Conservation (phyloP, 2,329 filamentous ascomycete genomes). For the Sporothrix phasma region DNA sequence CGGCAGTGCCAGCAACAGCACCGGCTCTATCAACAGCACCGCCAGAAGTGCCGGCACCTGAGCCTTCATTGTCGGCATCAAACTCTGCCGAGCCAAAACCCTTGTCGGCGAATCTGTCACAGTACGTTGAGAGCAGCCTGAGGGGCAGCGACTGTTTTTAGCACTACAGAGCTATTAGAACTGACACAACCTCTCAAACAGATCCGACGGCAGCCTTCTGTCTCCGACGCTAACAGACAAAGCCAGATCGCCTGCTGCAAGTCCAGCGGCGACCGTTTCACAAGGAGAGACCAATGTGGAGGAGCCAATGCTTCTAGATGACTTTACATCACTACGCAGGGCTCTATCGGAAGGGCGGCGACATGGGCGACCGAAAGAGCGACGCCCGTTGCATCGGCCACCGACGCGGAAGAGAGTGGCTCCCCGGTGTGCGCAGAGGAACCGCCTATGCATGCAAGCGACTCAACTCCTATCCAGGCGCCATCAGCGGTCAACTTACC, state of each 20-base stretch:
- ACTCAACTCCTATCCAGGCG: background rate
- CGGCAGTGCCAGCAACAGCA: background rate
- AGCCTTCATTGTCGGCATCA: background rate
- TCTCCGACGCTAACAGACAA: constrained; percentile 57
- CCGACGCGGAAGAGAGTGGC: background rate
- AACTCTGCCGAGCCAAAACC: background rate
- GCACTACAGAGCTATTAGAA: background rate
- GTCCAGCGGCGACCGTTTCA: background rate
- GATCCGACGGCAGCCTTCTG: constrained; percentile 35
- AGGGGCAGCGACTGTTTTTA: background rate
- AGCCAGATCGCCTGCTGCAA: constrained; percentile 34
- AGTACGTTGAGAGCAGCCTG: background rate
- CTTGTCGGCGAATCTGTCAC: background rate
- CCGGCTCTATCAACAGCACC: background rate
- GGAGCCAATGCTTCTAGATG: background rate
- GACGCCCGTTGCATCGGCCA: background rate
- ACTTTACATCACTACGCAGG: background rate
- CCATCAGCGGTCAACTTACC: background rate
- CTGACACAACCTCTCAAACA: constrained; percentile 17
- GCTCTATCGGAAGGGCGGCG: background rate
- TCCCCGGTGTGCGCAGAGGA: background rate
- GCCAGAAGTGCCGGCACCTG: background rate
- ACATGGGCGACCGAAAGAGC: background rate
- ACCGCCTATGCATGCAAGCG: background rate
- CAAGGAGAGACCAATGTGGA: background rate